Conservation (phyloP, 140 eudicot genomes). For the Flaveria floridana region DNA sequence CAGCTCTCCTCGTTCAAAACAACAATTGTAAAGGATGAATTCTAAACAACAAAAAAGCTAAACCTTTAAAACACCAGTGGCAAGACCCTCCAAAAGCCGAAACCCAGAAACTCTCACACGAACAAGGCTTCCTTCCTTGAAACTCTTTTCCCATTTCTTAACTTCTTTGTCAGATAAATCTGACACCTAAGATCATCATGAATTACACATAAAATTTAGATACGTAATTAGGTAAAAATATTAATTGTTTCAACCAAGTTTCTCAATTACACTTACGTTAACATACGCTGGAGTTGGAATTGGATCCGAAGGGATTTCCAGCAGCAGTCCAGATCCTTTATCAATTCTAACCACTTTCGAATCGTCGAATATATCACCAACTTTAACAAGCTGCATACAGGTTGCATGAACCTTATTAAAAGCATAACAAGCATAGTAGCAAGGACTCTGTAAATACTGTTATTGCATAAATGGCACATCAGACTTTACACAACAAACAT, state of each 20-base stretch:
- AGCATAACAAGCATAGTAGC: conserved; percentile 9
- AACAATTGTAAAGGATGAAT: not conserved
- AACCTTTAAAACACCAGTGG: conserved; percentile 87
- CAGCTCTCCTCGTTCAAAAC: not conserved
- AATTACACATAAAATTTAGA: conserved; percentile 9
- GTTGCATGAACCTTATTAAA: conserved; percentile 21
- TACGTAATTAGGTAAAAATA: conserved; percentile 7
- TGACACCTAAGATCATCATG: conserved; percentile 44
- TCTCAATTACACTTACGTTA: conserved; percentile 50
- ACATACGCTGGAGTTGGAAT: conserved; percentile 89
- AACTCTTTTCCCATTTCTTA: conserved; percentile 64
- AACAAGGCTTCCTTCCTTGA: conserved; percentile 74
- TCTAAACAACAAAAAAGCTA: not conserved
- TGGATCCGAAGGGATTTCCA: conserved; percentile 74
- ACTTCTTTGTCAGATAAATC: conserved; percentile 89
- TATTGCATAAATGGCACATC: not conserved
- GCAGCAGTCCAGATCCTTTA: conserved; percentile 70
- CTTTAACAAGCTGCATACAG: conserved; percentile 63
- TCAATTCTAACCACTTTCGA: conserved; percentile 83
- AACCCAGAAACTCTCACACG: conserved; percentile 89
- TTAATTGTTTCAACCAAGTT: conserved; percentile 5
- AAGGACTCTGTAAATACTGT: not conserved
- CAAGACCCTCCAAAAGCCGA: conserved; percentile 87
- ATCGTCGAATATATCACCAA: conserved; percentile 79
- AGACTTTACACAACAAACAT: conserved; percentile 4